A percentile compares a stretch with the other conserved stretches of the same genome.
Conservation (phyloP, 345 rosid genomes). For the Salix suchowensis region DNA sequence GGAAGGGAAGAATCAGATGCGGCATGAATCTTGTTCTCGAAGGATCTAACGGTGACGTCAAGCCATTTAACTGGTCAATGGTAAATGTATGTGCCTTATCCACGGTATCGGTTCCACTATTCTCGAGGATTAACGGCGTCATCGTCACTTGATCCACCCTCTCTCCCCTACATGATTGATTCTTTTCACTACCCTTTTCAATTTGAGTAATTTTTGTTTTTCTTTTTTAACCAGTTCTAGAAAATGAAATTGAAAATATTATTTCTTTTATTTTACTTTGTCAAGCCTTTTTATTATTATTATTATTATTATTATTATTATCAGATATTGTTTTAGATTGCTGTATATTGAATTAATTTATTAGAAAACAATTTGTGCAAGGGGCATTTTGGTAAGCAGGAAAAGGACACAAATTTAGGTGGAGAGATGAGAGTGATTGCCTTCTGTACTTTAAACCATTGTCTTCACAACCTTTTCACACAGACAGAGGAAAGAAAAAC, state of each 20-base stretch:
- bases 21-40: conserved; percentile 25
- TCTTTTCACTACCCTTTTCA: background rate
- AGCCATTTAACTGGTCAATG: background rate
- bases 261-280: too few species aligned
- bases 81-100: conserved; percentile 9
- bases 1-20: conserved; percentile 21
- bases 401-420: background rate
- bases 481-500: background rate
- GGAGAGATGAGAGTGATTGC: conserved; percentile 9
- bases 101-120: conserved; percentile 7
- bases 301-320: too few species aligned
- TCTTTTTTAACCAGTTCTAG: too few species aligned
- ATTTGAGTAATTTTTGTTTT: too few species aligned
- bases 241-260: too few species aligned
- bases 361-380: background rate
- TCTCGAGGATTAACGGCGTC: conserved; percentile 23
- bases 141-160: background rate
- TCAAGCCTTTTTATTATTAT: too few species aligned
- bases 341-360: too few species aligned
- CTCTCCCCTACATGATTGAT: background rate
- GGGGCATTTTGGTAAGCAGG: conserved; percentile 10
- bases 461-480: conserved; percentile 1
- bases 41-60: conserved; percentile 29
- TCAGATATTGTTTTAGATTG: too few species aligned
- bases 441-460: conserved; percentile 15